These are phyloP conservation scores for Dovyalis caffra DNA, from an alignment of 345 rosid genomes.

Conservation along the genomic window DNA sequence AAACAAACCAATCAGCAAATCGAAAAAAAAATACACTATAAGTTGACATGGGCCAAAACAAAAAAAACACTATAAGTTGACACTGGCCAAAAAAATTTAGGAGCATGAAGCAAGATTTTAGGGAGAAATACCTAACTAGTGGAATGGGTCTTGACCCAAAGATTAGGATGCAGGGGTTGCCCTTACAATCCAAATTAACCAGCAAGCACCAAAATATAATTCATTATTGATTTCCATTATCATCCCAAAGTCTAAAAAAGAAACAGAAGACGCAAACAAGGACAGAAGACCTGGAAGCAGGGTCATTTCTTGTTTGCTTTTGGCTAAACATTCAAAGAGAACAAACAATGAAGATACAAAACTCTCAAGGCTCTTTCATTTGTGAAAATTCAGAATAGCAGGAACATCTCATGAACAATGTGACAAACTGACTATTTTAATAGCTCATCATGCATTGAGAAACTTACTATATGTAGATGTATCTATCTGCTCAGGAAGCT, in stretches of 20 bases:
- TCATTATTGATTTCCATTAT: background rate
- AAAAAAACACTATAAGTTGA: too few relatives aligned
- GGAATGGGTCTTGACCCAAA: too few relatives aligned
- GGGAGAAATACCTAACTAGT: too few relatives aligned
- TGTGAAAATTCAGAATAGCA: background rate
- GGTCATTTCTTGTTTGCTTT: background rate
- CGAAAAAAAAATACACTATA: too few relatives aligned
- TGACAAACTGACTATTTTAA: background rate
- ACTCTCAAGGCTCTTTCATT: background rate
- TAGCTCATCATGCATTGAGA: background rate
- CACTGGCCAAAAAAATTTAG: too few relatives aligned
- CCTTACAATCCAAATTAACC: too few relatives aligned
- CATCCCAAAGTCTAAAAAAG: background rate
- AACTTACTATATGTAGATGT: conserved; percentile 87
- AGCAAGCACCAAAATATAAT: background rate
- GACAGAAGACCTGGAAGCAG: background rate
- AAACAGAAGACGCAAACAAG: background rate
- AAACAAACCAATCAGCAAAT: background rate
- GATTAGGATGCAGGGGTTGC: too few relatives aligned
- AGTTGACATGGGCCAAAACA: too few relatives aligned
- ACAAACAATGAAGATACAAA: too few relatives aligned
- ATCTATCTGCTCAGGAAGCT: conserved; percentile 96
- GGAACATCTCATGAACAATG: background rate
- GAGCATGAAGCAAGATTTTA: too few relatives aligned
- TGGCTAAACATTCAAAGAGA: background rate